Evolutionary conservation across 495 filamentous ascomycete genomes (phyloP).

Genomic region (Glutinoglossum americanum): DNA sequence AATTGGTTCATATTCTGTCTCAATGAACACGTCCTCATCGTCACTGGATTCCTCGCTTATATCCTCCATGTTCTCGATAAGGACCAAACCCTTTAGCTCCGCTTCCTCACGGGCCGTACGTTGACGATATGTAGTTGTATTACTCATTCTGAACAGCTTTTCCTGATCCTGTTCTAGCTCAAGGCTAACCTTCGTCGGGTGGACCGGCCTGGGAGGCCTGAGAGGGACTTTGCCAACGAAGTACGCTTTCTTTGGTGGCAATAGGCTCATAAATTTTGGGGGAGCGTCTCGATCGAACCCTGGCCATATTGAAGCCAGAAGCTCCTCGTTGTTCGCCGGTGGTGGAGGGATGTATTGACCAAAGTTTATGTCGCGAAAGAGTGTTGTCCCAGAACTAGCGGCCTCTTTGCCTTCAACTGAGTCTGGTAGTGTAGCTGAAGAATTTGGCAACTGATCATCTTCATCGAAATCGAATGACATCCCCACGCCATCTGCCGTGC

Average conservation of each 20-base stretch:
- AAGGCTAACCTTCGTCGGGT: slow-evolving; percentile 68
- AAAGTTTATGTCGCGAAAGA: slow-evolving; percentile 13
- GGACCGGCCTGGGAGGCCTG: slow-evolving; percentile 57
- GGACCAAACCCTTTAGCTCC: slow-evolving; percentile 34
- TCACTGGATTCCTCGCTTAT: slow-evolving; percentile 24
- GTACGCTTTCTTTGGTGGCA: slow-evolving; percentile 50
- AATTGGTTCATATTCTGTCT: slow-evolving; percentile 38
- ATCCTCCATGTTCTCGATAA: slow-evolving; percentile 17
- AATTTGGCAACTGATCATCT: slow-evolving; percentile 2
- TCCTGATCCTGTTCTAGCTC: slow-evolving; percentile 68
- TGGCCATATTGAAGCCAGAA: slow-evolving; percentile 48
- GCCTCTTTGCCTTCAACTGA: not conserved
- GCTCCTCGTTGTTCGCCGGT: slow-evolving; percentile 41
- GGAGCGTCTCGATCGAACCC: slow-evolving; percentile 41
- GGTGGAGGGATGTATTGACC: slow-evolving; percentile 24
- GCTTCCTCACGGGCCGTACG: slow-evolving; percentile 25
- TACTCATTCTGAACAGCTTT: slow-evolving; percentile 49
- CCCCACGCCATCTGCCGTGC: slow-evolving; percentile 2
- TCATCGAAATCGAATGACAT: slow-evolving; percentile 3
- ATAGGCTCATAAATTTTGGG: slow-evolving; percentile 47
- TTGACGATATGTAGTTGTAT: slow-evolving; percentile 26
- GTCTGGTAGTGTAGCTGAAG: not conserved
- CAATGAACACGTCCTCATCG: slow-evolving; percentile 32
- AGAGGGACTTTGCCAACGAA: slow-evolving; percentile 45
- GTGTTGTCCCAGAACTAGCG: not conserved